Conservation (phyloP, 768 basidiomycete genomes). For the Fibroporia radiculosa region DNA sequence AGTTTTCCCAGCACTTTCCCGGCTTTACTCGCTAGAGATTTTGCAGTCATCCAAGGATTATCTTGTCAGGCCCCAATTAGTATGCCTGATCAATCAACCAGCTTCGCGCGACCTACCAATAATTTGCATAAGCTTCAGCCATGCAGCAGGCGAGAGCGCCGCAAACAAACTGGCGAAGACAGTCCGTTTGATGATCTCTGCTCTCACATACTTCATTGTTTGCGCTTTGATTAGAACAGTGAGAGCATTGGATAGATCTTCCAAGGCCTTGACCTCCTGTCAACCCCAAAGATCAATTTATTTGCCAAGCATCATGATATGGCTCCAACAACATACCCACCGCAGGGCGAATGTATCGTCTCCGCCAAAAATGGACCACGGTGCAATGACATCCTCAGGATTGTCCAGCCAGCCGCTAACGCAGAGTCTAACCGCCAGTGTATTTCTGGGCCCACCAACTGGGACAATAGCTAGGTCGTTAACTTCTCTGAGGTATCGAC, state of each 20-base stretch:
- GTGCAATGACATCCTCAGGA: constrained; percentile 38
- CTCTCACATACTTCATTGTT: constrained; percentile 43
- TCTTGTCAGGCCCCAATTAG: no score
- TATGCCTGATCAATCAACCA: no score
- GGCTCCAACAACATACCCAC: constrained; percentile 46
- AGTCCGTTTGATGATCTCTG: constrained; percentile 41
- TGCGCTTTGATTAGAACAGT: constrained; percentile 35
- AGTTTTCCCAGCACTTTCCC: constrained; percentile 48
- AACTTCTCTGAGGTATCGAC: constrained; percentile 43
- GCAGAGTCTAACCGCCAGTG: constrained; percentile 44
- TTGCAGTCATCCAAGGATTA: constrained; percentile 54
- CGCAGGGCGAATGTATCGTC: constrained; percentile 50
- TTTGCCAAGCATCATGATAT: neutral
- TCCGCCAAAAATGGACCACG: constrained; percentile 41
- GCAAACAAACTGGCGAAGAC: constrained; percentile 41
- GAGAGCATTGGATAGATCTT: constrained; percentile 41
- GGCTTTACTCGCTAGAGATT: constrained; percentile 42
- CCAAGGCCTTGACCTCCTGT: constrained; percentile 49
- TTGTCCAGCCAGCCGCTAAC: constrained; percentile 47
- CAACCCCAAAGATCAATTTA: neutral
- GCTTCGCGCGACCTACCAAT: constrained; percentile 41
- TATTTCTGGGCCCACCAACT: constrained; percentile 31
- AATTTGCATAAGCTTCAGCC: constrained; percentile 44
- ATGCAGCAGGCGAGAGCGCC: constrained; percentile 43
- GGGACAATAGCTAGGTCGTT: constrained; percentile 46